Conservation (phyloP, 805 yeast species). For the Zygosaccharomyces gambellarensis region DNA sequence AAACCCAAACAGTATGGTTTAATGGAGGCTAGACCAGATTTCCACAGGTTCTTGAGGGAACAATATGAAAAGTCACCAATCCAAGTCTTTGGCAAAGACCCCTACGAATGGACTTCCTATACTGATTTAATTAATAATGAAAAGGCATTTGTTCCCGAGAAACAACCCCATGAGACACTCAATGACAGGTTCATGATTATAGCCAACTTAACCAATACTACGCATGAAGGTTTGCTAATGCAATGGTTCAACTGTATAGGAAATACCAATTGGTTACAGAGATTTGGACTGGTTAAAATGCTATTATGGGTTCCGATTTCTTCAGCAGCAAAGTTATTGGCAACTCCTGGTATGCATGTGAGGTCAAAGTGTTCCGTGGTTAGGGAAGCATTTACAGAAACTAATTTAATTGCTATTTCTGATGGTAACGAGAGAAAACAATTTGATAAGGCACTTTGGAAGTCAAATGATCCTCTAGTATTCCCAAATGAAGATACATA, state of each 20-base stretch:
- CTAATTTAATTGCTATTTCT: slow-evolving; percentile 51
- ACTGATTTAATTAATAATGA: slow-evolving; percentile 43
- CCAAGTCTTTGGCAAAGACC: slow-evolving; percentile 41
- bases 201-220: slow-evolving; percentile 50
- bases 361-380: slow-evolving; percentile 63
- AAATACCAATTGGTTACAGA: slow-evolving; percentile 67
- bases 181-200: slow-evolving; percentile 53
- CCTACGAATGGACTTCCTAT: slow-evolving; percentile 66
- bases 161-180: slow-evolving; percentile 37
- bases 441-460: slow-evolving; percentile 20
- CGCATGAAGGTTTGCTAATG: slow-evolving; percentile 63
- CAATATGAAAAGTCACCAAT: slow-evolving; percentile 26
- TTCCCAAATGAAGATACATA: slow-evolving; percentile 30
- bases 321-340: slow-evolving; percentile 58
- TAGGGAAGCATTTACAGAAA: slow-evolving; percentile 57
- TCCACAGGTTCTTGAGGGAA: slow-evolving; percentile 9
- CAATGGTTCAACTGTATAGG: slow-evolving; percentile 72
- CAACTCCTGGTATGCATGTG: slow-evolving; percentile 45
- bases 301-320: slow-evolving; percentile 59
- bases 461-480: slow-evolving; percentile 31
- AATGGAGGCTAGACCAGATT: slow-evolving; percentile 45
- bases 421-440: slow-evolving; percentile 15
- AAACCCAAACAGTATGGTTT: slow-evolving; percentile 61
- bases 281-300: slow-evolving; percentile 70
- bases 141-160: slow-evolving; percentile 40